phyloP scores from a whole-genome alignment of 495 filamentous ascomycete species.

The Penicilliopsis zonata region DNA sequence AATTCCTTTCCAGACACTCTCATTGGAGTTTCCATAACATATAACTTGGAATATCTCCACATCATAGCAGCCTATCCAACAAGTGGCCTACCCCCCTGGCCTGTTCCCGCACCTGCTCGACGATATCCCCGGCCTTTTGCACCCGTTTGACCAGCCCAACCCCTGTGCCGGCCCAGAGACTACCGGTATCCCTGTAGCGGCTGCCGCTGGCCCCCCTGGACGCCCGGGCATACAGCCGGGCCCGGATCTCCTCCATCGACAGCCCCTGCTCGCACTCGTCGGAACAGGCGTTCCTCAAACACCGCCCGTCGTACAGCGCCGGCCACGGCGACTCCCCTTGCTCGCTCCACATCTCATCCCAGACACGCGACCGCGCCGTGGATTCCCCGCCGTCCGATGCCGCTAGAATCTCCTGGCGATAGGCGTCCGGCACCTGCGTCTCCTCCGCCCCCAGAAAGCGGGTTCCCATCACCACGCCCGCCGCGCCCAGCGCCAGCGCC shows the following conservation, averaged over 20 bases:
- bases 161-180: conserved; percentile 47
- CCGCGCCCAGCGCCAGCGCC: conserved; percentile 49
- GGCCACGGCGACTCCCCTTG: conserved; percentile 61
- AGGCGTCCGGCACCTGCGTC: conserved; percentile 42
- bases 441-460: conserved; percentile 51
- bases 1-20: no score
- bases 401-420: conserved; percentile 42
- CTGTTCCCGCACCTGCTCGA: conserved; percentile 11
- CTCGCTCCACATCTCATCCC: conserved; percentile 53
- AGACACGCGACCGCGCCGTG: conserved; percentile 53
- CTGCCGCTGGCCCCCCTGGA: conserved; percentile 46
- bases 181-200: no score
- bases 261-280: conserved; percentile 37
- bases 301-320: conserved; percentile 43
- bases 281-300: conserved; percentile 45
- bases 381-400: conserved; percentile 50
- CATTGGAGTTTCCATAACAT: no score
- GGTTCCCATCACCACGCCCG: conserved; percentile 57
- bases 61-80: no score
- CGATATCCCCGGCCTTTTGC: conserved; percentile 16
- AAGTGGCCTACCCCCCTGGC: no score
- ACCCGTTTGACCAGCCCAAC: conserved; percentile 23
- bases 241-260: conserved; percentile 39
- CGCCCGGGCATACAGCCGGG: conserved; percentile 47
- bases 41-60: no score